These are phyloP conservation scores for Saccharum officinarum DNA, from an alignment of 176 grass and related monocot species.

Conservation along the genomic window DNA sequence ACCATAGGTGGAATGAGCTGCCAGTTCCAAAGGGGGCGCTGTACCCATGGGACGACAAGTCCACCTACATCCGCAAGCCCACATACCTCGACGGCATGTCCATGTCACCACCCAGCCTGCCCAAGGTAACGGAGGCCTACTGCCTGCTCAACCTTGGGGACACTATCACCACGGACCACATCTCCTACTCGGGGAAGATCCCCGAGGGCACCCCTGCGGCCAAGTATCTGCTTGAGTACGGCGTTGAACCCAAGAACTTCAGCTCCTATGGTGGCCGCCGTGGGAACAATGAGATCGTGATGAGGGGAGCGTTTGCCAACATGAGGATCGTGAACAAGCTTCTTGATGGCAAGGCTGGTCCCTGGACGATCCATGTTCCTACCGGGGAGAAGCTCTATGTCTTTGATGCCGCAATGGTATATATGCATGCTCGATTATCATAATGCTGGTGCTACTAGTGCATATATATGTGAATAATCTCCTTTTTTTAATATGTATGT, in stretches of 20 bases:
- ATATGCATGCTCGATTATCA: neutral
- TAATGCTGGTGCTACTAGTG: neutral
- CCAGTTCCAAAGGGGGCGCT: constrained; percentile 27
- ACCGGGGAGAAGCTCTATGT: constrained; percentile 78
- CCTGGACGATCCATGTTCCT: constrained; percentile 75
- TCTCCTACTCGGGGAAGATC: constrained; percentile 68
- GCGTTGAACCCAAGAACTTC: constrained; percentile 50
- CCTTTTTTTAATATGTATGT: neutral
- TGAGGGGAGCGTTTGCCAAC: constrained; percentile 66
- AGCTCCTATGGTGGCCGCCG: constrained; percentile 57
- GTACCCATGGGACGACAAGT: constrained; percentile 55
- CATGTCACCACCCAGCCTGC: constrained; percentile 46
- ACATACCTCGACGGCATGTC: constrained; percentile 58
- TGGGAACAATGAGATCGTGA: constrained; percentile 60
- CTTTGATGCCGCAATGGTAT: constrained; percentile 73
- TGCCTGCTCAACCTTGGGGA: constrained; percentile 61
- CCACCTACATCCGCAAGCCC: constrained; percentile 68
- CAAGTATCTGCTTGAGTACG: constrained; percentile 43
- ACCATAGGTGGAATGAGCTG: constrained; percentile 47
- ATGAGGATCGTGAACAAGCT: constrained; percentile 75
- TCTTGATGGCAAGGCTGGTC: constrained; percentile 68
- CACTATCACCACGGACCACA: constrained; percentile 62
- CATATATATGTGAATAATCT: neutral
- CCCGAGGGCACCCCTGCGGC: constrained; percentile 60
- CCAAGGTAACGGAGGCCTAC: constrained; percentile 51